These are phyloP conservation scores for Aspergillus amoenus DNA, from an alignment of 2,329 filamentous ascomycete species.

Conservation along the genomic window DNA sequence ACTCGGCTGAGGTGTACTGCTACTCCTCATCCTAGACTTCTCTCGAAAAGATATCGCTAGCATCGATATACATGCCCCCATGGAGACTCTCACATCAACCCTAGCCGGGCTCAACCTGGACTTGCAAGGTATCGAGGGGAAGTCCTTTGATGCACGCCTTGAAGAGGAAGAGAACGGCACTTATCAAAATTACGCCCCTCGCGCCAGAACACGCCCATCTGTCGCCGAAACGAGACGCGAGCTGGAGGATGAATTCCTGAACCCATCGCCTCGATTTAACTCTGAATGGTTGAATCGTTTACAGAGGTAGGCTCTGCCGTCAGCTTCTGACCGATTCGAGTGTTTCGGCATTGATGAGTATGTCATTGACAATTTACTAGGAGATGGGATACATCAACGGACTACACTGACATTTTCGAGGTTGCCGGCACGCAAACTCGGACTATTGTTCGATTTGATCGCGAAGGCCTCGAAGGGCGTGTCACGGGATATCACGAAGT, in stretches of 20 bases:
- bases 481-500: conserved; percentile 95
- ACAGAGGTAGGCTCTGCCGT: conserved; percentile 63
- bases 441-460: conserved; percentile 88
- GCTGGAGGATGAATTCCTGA: conserved; percentile 75
- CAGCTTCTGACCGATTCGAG: not conserved
- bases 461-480: conserved; percentile 86
- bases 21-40: not conserved
- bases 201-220: conserved; percentile 46
- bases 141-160: conserved; percentile 30
- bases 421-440: conserved; percentile 88
- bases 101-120: conserved; percentile 30
- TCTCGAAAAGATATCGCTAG: not conserved
- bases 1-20: not conserved
- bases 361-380: conserved; percentile 29
- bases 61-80: conserved; percentile 18
- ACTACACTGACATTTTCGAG: conserved; percentile 81
- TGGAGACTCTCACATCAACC: conserved; percentile 26
- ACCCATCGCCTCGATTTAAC: conserved; percentile 76
- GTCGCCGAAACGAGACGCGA: conserved; percentile 65
- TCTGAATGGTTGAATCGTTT: conserved; percentile 82
- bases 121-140: conserved; percentile 21
- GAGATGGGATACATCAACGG: conserved; percentile 77
- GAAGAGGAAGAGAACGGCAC: conserved; percentile 30
- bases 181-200: conserved; percentile 38
- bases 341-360: not conserved